phyloP scores from a whole-genome alignment of 2,329 filamentous ascomycete genomes.

The Aspergillus pseudoviridinutans region DNA sequence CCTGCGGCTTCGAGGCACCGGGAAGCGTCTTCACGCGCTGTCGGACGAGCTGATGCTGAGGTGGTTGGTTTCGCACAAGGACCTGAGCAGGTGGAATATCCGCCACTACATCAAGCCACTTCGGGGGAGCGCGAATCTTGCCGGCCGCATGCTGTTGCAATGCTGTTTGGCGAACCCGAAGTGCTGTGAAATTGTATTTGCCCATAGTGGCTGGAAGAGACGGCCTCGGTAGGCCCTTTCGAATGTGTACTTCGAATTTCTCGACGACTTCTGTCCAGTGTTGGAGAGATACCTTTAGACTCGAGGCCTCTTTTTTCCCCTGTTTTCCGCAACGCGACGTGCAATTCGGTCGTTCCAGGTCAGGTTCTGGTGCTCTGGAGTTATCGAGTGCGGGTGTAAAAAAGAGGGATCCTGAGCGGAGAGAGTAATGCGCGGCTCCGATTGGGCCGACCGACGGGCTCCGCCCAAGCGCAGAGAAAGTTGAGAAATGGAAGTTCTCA shows the following conservation, averaged over 20 bases:
- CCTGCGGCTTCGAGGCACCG: conserved; percentile 27
- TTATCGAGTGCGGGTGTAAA: conserved; percentile 22
- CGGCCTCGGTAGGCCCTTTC: background rate
- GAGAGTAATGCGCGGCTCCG: conserved; percentile 27
- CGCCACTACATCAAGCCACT: conserved; percentile 55
- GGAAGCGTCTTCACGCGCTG: conserved; percentile 34
- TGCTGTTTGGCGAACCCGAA: conserved; percentile 43
- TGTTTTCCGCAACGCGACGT: background rate
- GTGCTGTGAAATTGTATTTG: conserved; percentile 45
- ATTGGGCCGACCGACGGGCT: conserved; percentile 31
- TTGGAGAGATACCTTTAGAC: background rate
- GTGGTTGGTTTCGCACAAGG: conserved; percentile 55
- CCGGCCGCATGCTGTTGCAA: conserved; percentile 35
- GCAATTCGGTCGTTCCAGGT: background rate
- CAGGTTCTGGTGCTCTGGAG: background rate
- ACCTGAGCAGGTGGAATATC: conserved; percentile 58
- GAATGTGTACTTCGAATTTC: background rate
- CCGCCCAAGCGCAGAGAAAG: conserved; percentile 20
- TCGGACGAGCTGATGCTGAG: conserved; percentile 41
- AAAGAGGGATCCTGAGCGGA: conserved; percentile 28
- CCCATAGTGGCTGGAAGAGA: conserved; percentile 33
- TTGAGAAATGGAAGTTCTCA: background rate
- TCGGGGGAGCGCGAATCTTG: conserved; percentile 33
- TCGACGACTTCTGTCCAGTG: background rate
- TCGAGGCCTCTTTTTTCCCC: background rate